phyloP scores from a whole-genome alignment of 768 basidiomycete genomes.

The Mycena latifolia region DNA sequence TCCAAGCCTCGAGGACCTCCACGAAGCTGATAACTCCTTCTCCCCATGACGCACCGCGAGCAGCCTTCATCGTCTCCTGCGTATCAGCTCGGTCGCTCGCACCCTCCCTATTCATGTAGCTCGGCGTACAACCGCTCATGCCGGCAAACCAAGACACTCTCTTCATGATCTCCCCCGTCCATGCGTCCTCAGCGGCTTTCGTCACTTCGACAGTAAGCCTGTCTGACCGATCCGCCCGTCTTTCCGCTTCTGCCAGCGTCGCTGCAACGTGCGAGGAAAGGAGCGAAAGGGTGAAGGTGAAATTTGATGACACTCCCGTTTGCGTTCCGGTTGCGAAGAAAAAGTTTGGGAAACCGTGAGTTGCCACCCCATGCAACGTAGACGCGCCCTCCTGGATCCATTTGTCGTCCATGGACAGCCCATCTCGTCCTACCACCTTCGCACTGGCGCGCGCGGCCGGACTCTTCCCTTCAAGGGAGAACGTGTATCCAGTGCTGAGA shows the following conservation, averaged over 20 bases:
- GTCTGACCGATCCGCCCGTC: background rate
- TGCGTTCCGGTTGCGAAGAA: conserved; percentile 29
- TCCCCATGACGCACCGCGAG: conserved; percentile 18
- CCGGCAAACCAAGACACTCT: conserved; percentile 15
- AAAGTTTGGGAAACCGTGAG: conserved; percentile 33
- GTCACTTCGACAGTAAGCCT: conserved; percentile 21
- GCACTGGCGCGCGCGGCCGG: background rate
- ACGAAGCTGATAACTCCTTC: conserved; percentile 16
- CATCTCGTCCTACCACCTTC: conserved; percentile 15
- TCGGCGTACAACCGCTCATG: conserved; percentile 25
- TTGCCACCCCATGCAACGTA: conserved; percentile 32
- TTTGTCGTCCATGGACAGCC: conserved; percentile 23
- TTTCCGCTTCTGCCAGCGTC: conserved; percentile 6
- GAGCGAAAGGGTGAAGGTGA: conserved; percentile 4
- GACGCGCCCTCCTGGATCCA: conserved; percentile 21
- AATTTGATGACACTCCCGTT: conserved; percentile 20
- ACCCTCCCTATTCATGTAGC: conserved; percentile 26
- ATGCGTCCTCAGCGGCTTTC: conserved; percentile 22
- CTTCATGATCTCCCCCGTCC: conserved; percentile 11
- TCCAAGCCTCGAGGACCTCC: conserved; percentile 15
- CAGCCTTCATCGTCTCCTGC: conserved; percentile 19
- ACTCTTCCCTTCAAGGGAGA: background rate
- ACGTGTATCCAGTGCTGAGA: conserved; percentile 21
- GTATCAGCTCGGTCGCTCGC: background rate
- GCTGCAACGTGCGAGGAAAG: conserved; percentile 21